Base-by-base conservation (phyloP, 805 yeast species). In the Schwanniomyces occidentalis region DNA sequence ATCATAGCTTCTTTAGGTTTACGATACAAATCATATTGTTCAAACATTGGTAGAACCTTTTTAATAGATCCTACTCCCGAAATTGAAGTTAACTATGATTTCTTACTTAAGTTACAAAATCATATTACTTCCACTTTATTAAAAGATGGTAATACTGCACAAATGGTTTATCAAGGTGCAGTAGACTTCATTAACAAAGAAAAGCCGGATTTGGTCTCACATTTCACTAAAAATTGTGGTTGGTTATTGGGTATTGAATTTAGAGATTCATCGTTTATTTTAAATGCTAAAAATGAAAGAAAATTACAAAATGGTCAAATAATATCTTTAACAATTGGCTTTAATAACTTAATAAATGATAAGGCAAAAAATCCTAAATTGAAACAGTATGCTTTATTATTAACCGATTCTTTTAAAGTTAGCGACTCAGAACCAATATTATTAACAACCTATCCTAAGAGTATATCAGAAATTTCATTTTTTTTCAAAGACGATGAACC, bases 211-310 rank as follows among this genome's bases (percentile, higher is more conserved):
- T 65, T 91, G 48, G 79, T 70, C 22, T 52, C 65, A 16, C 67
- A 76, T 49, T 83, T 89, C 46, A 73, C 89, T 31, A 85, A 85
- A 52, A 86, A 86, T 51, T 75, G 82, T 44, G 98, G 98, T 34
- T 86, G 93, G 76, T 69, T 86, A 38, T 82, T 86, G 37, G 98
- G 98, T 40, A 74, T 91, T 42, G 96, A 88, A 52, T 87, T 86
- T 53, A 76, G 95, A 61, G 96, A 89, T 58, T 73, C 90, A 0
- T 66, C 82, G 2, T 78, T 85, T 44, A 71, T 88, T 12, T 65
- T 91, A 35, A 85, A 84, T 52, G 71, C 76, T 16, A 89, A 85
- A 51, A 84, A 79, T 56, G 85, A 82, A 24, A 71, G 91, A 46
- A 63, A 57, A 15, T 64, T 91, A 32, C 73, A 73, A 39, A 83